Percentiles rank a stretch among this genome's conserved stretches.
Evolutionary conservation across 2,329 filamentous ascomycete genomes (phyloP).

Genomic region (Trichoderma lentiforme): DNA sequence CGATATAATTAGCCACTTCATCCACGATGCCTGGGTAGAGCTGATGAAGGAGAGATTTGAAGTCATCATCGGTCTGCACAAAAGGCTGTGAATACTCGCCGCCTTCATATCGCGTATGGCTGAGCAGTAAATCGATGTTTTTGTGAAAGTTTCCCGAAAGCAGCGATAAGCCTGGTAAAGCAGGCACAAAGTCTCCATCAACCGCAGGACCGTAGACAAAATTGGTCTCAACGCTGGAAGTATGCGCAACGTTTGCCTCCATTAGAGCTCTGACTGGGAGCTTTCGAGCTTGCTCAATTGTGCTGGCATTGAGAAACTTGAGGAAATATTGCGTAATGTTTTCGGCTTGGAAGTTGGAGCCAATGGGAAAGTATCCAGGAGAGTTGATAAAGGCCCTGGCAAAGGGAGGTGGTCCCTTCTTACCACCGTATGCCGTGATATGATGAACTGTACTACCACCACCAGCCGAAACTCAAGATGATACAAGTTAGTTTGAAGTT

Average conservation of each 20-base stretch:
- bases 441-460: background rate
- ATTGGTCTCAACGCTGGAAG: background rate
- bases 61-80: background rate
- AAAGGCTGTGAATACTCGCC: background rate
- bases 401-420: background rate
- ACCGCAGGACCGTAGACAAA: background rate
- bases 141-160: background rate
- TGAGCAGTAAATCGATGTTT: background rate
- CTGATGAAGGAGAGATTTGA: background rate
- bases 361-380: background rate
- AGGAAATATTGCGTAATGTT: background rate
- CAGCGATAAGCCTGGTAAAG: background rate
- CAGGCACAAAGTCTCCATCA: background rate
- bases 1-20: background rate
- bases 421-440: background rate
- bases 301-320: background rate
- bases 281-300: background rate
- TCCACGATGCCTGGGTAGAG: background rate
- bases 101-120: background rate
- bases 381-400: background rate
- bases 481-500: background rate
- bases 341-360: background rate
- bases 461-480: background rate
- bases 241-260: background rate
- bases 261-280: background rate